Evolutionary conservation across 1,139 yeast species (phyloP).

Genomic region (Spathaspora sp.): DNA sequence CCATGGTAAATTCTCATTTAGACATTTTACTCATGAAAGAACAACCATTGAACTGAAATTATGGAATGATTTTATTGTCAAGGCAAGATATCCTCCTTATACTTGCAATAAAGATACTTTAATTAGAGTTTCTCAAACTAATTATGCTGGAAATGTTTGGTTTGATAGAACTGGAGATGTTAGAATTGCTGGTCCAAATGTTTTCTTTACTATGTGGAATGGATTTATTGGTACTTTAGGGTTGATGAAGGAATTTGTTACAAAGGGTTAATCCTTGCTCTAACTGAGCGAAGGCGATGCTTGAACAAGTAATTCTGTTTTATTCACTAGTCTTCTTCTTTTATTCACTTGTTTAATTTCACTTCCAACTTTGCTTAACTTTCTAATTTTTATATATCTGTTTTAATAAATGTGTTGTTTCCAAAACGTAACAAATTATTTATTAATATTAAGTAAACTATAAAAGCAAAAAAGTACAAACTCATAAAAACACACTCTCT

Average conservation of each 20-base stretch:
- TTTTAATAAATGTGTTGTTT: not conserved
- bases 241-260: constrained; percentile 16
- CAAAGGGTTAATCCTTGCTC: not conserved
- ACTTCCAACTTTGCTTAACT: too few relatives aligned
- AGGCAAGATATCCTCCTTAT: constrained; percentile 72
- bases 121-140: constrained; percentile 24
- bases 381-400: not conserved
- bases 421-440: not conserved
- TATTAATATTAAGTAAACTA: constrained; percentile 2
- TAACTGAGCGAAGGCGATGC: not conserved
- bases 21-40: constrained; percentile 75
- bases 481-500: constrained; percentile 4
- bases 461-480: not conserved
- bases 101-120: constrained; percentile 31
- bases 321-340: not conserved
- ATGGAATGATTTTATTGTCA: constrained; percentile 60
- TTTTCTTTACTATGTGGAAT: constrained; percentile 33
- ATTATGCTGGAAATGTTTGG: constrained; percentile 35
- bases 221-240: constrained; percentile 31
- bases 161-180: constrained; percentile 38
- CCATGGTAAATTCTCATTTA: constrained; percentile 76
- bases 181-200: constrained; percentile 33
- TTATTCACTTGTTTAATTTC: too few relatives aligned
- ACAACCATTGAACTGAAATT: constrained; percentile 66
- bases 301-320: not conserved